Percentiles rank a stretch among this genome's conserved stretches.
phyloP scores from a whole-genome alignment of 1,284 basidiomycete genomes.

The Fomes fomentarius region DNA sequence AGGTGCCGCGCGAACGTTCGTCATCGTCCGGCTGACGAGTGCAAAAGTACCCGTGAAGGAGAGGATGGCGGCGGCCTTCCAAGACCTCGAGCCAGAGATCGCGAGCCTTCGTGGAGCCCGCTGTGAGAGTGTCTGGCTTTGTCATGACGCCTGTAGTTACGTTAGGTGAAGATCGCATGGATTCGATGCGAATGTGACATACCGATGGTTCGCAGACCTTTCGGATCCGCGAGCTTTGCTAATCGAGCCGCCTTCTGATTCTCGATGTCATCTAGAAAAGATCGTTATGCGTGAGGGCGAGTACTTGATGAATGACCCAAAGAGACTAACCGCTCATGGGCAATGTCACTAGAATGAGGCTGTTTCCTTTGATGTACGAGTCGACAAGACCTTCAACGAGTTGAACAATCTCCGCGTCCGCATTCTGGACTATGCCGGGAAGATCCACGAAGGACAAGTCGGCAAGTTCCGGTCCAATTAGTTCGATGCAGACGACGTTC shows the following conservation, averaged over 20 bases:
- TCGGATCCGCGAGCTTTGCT: slow-evolving; percentile 53
- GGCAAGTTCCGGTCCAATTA: slow-evolving; percentile 47
- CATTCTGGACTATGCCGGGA: slow-evolving; percentile 59
- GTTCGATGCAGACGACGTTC: slow-evolving; percentile 49
- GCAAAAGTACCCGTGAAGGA: slow-evolving; percentile 67
- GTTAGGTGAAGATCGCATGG: background rate
- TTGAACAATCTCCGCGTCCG: slow-evolving; percentile 42
- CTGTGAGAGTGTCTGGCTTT: slow-evolving; percentile 59
- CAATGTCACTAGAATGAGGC: slow-evolving; percentile 60
- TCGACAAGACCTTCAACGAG: slow-evolving; percentile 51
- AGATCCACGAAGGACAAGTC: slow-evolving; percentile 51
- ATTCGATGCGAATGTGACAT: background rate
- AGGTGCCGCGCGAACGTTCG: slow-evolving; percentile 45
- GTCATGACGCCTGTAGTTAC: slow-evolving; percentile 69
- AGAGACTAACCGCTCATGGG: slow-evolving; percentile 57
- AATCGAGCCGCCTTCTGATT: slow-evolving; percentile 61
- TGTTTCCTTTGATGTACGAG: slow-evolving; percentile 44
- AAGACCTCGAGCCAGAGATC: slow-evolving; percentile 55
- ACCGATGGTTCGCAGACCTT: slow-evolving; percentile 64
- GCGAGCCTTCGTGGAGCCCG: slow-evolving; percentile 46
- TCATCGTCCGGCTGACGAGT: slow-evolving; percentile 67
- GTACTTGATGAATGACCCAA: background rate
- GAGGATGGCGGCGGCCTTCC: slow-evolving; percentile 45
- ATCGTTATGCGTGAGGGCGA: background rate
- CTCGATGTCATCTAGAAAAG: slow-evolving; percentile 59